phyloP scores from a whole-genome alignment of 495 filamentous ascomycete species.

The Neurospora sp. region DNA sequence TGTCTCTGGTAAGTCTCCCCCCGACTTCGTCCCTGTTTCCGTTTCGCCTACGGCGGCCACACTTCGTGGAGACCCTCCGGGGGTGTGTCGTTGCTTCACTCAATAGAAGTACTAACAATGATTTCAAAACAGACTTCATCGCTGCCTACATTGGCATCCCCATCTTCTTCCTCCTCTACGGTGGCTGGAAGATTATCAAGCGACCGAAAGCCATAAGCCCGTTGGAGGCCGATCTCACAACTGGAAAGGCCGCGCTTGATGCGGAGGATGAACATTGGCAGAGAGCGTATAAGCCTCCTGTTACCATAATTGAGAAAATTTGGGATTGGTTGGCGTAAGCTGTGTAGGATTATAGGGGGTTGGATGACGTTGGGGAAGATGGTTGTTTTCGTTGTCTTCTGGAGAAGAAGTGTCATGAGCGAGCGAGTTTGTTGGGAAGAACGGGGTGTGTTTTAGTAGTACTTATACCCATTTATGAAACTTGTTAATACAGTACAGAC shows the following conservation, averaged over 20 bases:
- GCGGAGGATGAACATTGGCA: conserved; percentile 8
- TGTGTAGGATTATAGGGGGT: background rate
- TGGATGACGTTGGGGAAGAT: background rate
- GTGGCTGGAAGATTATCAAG: conserved; percentile 9
- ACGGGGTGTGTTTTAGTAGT: background rate
- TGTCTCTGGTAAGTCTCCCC: background rate
- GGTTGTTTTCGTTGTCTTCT: background rate
- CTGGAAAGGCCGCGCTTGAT: conserved; percentile 8
- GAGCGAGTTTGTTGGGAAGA: background rate
- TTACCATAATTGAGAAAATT: background rate
- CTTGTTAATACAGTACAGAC: background rate
- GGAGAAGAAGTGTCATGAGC: background rate
- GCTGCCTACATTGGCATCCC: conserved; percentile 56
- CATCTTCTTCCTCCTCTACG: conserved; percentile 45
- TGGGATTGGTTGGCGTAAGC: background rate
- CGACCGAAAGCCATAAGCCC: background rate
- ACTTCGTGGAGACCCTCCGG: background rate
- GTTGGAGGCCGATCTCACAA: conserved; percentile 1
- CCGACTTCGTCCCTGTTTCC: conserved; percentile 22
- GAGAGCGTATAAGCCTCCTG: background rate
- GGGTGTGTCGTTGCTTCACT: background rate
- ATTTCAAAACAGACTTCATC: conserved; percentile 32
- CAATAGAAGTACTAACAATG: background rate
- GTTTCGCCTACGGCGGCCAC: background rate
- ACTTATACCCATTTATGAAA: background rate